Evolutionary conservation across 306 rosid species (phyloP), one percentile per base, ranked within the genome.

Genomic region (Medicago ruthenica): DNA sequence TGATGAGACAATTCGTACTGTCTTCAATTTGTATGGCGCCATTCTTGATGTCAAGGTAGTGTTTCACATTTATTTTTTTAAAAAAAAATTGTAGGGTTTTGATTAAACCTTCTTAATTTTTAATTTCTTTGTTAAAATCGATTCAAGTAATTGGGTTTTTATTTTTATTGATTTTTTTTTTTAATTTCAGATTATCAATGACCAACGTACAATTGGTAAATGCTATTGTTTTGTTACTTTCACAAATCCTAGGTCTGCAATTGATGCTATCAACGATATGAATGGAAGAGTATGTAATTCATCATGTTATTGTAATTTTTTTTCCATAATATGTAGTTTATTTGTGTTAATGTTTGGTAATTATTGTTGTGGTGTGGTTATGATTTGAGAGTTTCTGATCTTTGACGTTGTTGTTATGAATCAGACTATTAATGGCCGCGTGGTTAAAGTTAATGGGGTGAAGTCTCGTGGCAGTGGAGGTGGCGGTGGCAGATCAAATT

Each of bases 161-260:
- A 15, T n/a, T 82, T 73, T 47, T 37, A n/a, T 41, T 24, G 11
- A 37, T 58, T 7, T 20, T 50, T 14, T 1, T 9, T 16, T 17
- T 57, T 7, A 20, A 78, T 44, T 8, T 5, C 96, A 95, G 99
- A 90, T 95, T 84, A 84, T 95, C 67, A 92, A 95, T 76, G 97
- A 95, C 76, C 87, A 80, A 5, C 82, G 87, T 71, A 82, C 90
- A 17, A 83, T 87, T 72, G 99, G 97, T 47, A 95, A 90, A 81
- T 92, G 99, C 87, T 95, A 92, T 70, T 91, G 96, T 39, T 95
- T 92, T 74, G 97, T 92, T 65, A 95, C 99, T 70, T 95, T 90
- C 83, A 83, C 91, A 41, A 88, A 88, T 74, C 97, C 99, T 57
- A 86, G 97, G 83, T 89, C 99, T 3, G 97, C 97, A 7, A 17